These are phyloP conservation scores for Pyrrhoderma lamaoense DNA, from an alignment of 1,284 basidiomycete species.

Conservation along the genomic window DNA sequence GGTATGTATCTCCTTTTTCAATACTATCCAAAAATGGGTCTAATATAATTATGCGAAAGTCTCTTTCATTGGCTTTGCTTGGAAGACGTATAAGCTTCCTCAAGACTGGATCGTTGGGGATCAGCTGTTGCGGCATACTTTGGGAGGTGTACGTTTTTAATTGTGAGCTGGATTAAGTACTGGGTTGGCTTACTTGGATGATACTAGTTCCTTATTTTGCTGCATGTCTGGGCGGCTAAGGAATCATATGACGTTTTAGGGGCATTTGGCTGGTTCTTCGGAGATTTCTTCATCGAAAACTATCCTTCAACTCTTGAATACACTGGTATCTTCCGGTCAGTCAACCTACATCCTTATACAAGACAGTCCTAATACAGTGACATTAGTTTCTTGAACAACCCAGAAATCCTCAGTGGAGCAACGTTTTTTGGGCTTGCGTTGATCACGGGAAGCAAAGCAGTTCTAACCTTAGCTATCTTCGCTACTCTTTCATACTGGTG, in stretches of 20 bases:
- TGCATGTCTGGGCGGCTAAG: slow-evolving; percentile 88
- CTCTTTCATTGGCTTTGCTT: slow-evolving; percentile 75
- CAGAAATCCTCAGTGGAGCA: slow-evolving; percentile 92
- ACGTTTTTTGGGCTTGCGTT: slow-evolving; percentile 91
- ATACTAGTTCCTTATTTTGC: slow-evolving; percentile 70
- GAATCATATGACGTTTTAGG: slow-evolving; percentile 92
- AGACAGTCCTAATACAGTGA: neutral
- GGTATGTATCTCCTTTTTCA: slow-evolving; percentile 49
- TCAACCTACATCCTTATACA: neutral
- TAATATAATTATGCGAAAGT: slow-evolving; percentile 37
- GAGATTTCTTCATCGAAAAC: slow-evolving; percentile 95
- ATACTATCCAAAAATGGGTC: slow-evolving; percentile 2
- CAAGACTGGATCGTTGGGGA: slow-evolving; percentile 85
- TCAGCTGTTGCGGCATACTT: slow-evolving; percentile 80
- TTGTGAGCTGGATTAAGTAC: slow-evolving; percentile 26
- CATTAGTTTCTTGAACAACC: slow-evolving; percentile 83
- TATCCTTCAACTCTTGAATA: slow-evolving; percentile 90
- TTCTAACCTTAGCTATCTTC: slow-evolving; percentile 78
- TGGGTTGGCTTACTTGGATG: neutral
- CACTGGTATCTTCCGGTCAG: slow-evolving; percentile 88
- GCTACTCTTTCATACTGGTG: slow-evolving; percentile 85
- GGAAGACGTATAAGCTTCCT: slow-evolving; percentile 82
- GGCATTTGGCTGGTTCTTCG: slow-evolving; percentile 95
- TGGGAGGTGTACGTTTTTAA: slow-evolving; percentile 54
- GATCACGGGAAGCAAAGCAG: slow-evolving; percentile 84